Evolutionary conservation across 768 basidiomycete genomes (phyloP), one percentile per base, ranked within the genome.

Genomic region (Amanita muscaria): DNA sequence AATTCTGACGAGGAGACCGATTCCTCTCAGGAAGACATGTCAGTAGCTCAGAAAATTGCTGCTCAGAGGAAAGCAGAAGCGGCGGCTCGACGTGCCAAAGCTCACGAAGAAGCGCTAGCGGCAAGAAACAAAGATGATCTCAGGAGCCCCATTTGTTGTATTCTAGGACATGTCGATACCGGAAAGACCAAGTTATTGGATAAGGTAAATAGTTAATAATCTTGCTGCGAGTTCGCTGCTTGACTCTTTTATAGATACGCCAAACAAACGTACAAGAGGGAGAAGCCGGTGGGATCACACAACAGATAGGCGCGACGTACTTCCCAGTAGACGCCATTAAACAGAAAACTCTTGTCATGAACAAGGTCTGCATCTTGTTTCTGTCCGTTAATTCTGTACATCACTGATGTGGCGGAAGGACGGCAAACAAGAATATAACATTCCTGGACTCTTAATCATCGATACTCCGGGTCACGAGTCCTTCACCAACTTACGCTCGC

Each of bases 181-280:
- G 96, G 96, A 49, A 99, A 99, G 68, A 99, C 96, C 11, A 97
- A 96, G 64, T 69, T 99, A 30, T 65, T 99, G 54, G 96, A 99
- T 63, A 98, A 97, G 76, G 91, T 88, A 43, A 43, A 49, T 25
- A 42, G 8, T 50, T 36, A 25, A 44, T 39, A 19, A 21, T 16
- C 36, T 40, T 18, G 10, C 10, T 8, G 29, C 15, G 12, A 25
- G 40, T 49, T 46, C 50, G 5, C 27, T 16, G 32, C 29, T 19
- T 29, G 22, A 44, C 25, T 21, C 22, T 24, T 35, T 15, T 29
- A 42, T 52, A 96, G 91, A 99, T 99, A 60, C 92, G 96, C 53
- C 94, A 98, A 83, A 98, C 94, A 4, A 97, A 97, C 53, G 96
- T 99, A 16, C 93, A 97, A 65, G 96, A 97, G 60, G 96, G 96